Evolutionary conservation across 2,329 filamentous ascomycete genomes (phyloP).

Genomic region (Fusarium ramigenum): DNA sequence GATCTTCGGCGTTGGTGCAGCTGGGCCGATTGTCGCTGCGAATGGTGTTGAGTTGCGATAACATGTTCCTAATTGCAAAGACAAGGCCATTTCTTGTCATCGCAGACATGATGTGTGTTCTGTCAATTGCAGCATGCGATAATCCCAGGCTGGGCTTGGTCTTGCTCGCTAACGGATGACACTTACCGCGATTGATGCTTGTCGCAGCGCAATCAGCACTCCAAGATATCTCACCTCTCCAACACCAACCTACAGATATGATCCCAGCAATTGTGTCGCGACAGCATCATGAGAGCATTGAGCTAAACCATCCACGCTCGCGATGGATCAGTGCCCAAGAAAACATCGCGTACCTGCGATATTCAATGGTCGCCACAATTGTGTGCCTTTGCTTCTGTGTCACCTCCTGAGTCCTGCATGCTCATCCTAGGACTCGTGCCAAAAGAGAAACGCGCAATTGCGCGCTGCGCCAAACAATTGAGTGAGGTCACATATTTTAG

Average conservation of each 20-base stretch:
- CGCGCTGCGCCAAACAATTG: background rate
- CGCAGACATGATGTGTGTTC: accelerated
- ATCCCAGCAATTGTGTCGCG: background rate
- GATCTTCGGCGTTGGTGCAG: background rate
- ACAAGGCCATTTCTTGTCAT: accelerated
- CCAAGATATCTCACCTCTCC: background rate
- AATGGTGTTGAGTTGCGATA: background rate
- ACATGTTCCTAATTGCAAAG: accelerated
- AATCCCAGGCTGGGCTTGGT: accelerated
- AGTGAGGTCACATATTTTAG: background rate
- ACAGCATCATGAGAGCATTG: background rate
- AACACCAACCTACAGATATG: accelerated
- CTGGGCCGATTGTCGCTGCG: background rate
- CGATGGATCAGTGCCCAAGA: accelerated
- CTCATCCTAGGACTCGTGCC: background rate
- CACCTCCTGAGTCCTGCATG: background rate
- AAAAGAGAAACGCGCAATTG: background rate
- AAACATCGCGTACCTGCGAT: no score
- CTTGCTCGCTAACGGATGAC: background rate
- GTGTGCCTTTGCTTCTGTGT: background rate
- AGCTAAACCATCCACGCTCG: accelerated
- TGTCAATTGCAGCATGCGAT: background rate
- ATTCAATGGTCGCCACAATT: background rate
- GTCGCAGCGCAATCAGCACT: background rate
- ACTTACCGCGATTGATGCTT: accelerated